phyloP scores from a whole-genome alignment of 768 basidiomycete genomes.

The Russula abietina region DNA sequence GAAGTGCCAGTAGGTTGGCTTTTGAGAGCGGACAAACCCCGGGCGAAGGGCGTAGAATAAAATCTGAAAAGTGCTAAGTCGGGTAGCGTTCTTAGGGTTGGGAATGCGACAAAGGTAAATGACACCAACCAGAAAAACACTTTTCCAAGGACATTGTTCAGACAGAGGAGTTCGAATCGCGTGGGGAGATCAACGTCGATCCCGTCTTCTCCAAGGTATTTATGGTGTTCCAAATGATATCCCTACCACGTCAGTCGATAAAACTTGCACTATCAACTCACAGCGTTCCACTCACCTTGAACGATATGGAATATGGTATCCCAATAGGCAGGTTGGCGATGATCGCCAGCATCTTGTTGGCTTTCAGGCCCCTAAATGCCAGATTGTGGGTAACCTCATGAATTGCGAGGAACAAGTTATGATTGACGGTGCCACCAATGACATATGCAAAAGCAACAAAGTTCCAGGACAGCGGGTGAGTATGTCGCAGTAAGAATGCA shows the following conservation, averaged over 20 bases:
- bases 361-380: conserved; percentile 74
- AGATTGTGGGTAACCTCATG: conserved; percentile 99
- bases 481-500: conserved; percentile 62
- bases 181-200: conserved; percentile 96
- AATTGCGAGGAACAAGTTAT: conserved; percentile 96
- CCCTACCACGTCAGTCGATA: conserved; percentile 38
- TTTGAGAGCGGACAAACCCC: conserved; percentile 82
- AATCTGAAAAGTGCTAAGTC: conserved; percentile 86
- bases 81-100: neutral
- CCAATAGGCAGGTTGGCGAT: conserved; percentile 92
- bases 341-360: conserved; percentile 85
- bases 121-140: conserved; percentile 83
- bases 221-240: conserved; percentile 96
- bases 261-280: neutral
- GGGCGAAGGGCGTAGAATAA: conserved; percentile 97
- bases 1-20: conserved; percentile 75
- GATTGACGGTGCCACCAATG: conserved; percentile 92
- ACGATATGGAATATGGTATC: conserved; percentile 89
- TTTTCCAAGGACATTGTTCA: conserved; percentile 96
- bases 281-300: conserved; percentile 57
- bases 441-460: conserved; percentile 78
- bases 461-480: conserved; percentile 57
- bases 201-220: conserved; percentile 90
- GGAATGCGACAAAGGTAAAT: neutral
- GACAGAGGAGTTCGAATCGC: conserved; percentile 68